Conservation (phyloP, 805 yeast species). For the Cyberlindnera meyerae region DNA sequence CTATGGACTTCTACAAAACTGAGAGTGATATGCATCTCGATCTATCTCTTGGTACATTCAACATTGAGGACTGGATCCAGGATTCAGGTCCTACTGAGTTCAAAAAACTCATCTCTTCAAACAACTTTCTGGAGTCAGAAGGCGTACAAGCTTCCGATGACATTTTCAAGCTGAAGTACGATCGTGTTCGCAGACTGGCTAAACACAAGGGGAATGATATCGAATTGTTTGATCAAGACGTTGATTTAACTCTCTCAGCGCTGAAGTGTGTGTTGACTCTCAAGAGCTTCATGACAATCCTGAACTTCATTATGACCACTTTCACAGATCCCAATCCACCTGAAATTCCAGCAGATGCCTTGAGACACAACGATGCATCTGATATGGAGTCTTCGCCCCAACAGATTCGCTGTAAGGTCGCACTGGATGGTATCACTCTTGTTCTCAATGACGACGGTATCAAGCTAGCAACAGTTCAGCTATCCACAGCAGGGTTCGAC, state of each 20-base stretch:
- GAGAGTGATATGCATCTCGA: conserved; percentile 60
- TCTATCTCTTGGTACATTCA: conserved; percentile 57
- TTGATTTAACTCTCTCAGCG: conserved; percentile 70
- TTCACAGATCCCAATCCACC: conserved; percentile 79
- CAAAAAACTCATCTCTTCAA: conserved; percentile 65
- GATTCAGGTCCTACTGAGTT: conserved; percentile 56
- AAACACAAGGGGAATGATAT: conserved; percentile 47
- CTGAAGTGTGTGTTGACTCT: conserved; percentile 72
- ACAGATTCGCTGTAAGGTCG: conserved; percentile 63
- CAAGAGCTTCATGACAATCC: conserved; percentile 67
- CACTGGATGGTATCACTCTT: conserved; percentile 66
- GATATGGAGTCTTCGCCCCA: conserved; percentile 61
- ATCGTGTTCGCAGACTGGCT: conserved; percentile 56
- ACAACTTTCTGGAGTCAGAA: conserved; percentile 38
- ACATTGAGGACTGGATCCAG: conserved; percentile 72
- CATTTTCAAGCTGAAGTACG: conserved; percentile 56
- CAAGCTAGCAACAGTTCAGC: conserved; percentile 70
- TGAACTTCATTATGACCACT: conserved; percentile 80
- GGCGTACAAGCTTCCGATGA: conserved; percentile 35
- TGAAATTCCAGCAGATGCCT: conserved; percentile 62
- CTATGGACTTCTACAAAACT: conserved; percentile 56
- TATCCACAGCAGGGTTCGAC: conserved; percentile 67
- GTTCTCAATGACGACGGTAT: conserved; percentile 80
- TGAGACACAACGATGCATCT: conserved; percentile 61
- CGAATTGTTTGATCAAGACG: conserved; percentile 73